Evolutionary conservation across 225 moss, liverwort and hornwort species (phyloP).

Genomic region (Neckera pumila): DNA sequence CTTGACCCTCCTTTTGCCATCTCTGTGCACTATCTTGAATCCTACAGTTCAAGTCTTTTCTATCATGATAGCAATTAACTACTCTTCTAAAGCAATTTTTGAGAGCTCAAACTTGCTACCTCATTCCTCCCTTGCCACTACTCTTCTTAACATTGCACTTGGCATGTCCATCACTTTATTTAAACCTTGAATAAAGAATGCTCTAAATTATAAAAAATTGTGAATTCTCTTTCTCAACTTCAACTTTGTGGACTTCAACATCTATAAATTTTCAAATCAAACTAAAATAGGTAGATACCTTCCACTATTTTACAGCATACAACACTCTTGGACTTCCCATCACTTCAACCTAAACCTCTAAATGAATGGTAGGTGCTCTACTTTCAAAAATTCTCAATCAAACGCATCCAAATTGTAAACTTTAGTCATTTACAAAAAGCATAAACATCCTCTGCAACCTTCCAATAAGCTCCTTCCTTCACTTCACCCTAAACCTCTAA

Average conservation of each 20-base stretch:
- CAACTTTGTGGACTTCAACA: background rate
- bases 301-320: background rate
- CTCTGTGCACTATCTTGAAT: background rate
- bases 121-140: background rate
- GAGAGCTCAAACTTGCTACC: background rate
- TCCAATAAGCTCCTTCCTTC: background rate
- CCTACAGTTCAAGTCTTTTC: background rate
- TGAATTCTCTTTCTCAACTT: background rate
- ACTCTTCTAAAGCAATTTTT: background rate
- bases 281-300: background rate
- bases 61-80: background rate
- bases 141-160: background rate
- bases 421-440: background rate
- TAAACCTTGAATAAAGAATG: background rate
- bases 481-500: background rate
- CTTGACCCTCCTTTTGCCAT: conserved; percentile 29
- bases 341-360: background rate
- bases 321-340: no score
- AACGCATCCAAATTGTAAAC: background rate
- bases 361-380: no score
- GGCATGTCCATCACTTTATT: background rate
- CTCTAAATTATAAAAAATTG: background rate
- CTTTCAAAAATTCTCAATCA: background rate
- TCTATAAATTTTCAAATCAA: background rate
- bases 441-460: background rate